Evolutionary conservation across 2,329 filamentous ascomycete species (phyloP).

Genomic region (Sphaceloma murrayae): DNA sequence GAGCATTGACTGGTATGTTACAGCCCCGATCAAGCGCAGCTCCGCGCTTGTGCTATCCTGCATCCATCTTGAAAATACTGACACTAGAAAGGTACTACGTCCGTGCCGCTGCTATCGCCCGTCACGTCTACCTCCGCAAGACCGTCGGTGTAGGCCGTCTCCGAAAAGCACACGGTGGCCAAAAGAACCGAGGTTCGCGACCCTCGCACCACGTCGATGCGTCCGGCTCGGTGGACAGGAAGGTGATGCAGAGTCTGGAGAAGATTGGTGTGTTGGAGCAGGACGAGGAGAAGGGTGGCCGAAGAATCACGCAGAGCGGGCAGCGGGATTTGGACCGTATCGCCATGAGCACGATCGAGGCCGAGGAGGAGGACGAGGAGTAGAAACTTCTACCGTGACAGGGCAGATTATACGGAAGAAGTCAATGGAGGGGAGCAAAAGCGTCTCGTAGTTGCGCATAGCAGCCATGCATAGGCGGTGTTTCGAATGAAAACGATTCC

Average conservation of each 20-base stretch:
- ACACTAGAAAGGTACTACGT: conserved; percentile 61
- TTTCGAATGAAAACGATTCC: conserved; percentile 12
- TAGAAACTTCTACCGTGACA: too few species aligned
- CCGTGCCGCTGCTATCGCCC: conserved; percentile 88
- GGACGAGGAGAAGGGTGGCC: conserved; percentile 97
- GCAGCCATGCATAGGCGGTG: conserved; percentile 14
- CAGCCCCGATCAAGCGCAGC: too few species aligned
- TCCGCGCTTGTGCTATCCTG: too few species aligned
- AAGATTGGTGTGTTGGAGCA: conserved; percentile 98
- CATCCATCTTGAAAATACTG: too few species aligned
- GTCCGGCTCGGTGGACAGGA: conserved; percentile 91
- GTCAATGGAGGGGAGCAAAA: too few species aligned
- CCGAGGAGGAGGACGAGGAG: conserved; percentile 40
- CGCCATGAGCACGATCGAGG: conserved; percentile 43
- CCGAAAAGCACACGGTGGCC: conserved; percentile 81
- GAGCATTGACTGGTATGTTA: conserved; percentile 74
- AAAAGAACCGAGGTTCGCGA: conserved; percentile 88
- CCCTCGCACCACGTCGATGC: conserved; percentile 94
- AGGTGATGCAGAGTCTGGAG: conserved; percentile 93
- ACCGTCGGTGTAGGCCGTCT: conserved; percentile 97
- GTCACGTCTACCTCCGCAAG: conserved; percentile 99
- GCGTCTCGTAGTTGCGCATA: too few species aligned
- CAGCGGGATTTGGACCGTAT: conserved; percentile 95
- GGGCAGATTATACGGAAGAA: too few species aligned
- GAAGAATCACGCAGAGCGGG: conserved; percentile 94